Conservation (phyloP, 176 grass and related monocot species). For the Poa annua region DNA sequence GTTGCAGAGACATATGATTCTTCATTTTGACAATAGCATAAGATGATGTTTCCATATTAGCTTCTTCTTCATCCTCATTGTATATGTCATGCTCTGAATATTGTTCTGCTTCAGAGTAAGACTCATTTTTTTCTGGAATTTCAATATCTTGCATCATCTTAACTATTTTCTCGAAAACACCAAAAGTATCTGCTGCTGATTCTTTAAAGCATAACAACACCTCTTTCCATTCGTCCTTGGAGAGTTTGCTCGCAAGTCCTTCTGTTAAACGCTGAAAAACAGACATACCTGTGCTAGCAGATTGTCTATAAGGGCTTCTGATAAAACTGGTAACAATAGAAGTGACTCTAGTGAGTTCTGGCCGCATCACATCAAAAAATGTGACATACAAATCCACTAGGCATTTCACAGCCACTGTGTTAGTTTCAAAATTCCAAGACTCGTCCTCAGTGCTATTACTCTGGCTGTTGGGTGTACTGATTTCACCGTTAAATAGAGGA, state of each 20-base stretch:
- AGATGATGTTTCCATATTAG: slow-evolving; percentile 77
- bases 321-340: slow-evolving; percentile 69
- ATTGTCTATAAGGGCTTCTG: slow-evolving; percentile 79
- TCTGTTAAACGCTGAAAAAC: slow-evolving; percentile 73
- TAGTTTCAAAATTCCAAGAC: slow-evolving; percentile 72
- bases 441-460: slow-evolving; percentile 60
- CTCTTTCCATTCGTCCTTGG: slow-evolving; percentile 76
- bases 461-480: slow-evolving; percentile 44
- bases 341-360: slow-evolving; percentile 71
- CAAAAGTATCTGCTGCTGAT: slow-evolving; percentile 58
- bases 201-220: slow-evolving; percentile 76
- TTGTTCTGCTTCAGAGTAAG: slow-evolving; percentile 73
- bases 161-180: slow-evolving; percentile 71
- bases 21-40: slow-evolving; percentile 71
- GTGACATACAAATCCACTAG: slow-evolving; percentile 74
- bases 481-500: slow-evolving; percentile 71
- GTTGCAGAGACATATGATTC: slow-evolving; percentile 58
- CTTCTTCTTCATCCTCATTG: slow-evolving; percentile 84
- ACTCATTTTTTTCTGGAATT: slow-evolving; percentile 84
- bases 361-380: slow-evolving; percentile 78
- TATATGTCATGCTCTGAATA: slow-evolving; percentile 81
- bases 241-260: slow-evolving; percentile 71
- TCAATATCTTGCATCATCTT: slow-evolving; percentile 84
- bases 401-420: slow-evolving; percentile 72
- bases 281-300: slow-evolving; percentile 70